A percentile compares a stretch with the other conserved stretches of the same genome.
Evolutionary conservation across 2,329 filamentous ascomycete species (phyloP).

Genomic region (Colletotrichum somersetense): DNA sequence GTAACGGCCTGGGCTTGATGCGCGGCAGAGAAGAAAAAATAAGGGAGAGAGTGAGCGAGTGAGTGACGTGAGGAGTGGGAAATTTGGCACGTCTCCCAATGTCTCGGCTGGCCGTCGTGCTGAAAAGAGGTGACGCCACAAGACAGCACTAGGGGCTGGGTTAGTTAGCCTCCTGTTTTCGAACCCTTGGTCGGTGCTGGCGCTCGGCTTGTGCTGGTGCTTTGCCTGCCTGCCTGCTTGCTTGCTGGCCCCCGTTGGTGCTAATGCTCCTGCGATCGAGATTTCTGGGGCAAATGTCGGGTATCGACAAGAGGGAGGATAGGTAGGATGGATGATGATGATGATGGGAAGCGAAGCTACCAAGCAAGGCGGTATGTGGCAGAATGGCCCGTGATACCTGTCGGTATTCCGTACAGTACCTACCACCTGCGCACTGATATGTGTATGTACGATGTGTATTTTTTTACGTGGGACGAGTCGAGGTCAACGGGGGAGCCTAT

Average conservation of each 20-base stretch:
- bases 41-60: slow-evolving; percentile 5
- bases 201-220: neutral
- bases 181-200: neutral
- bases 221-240: neutral
- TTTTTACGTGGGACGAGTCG: neutral
- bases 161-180: slow-evolving; percentile 32
- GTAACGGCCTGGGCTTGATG: slow-evolving; percentile 9
- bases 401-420: neutral
- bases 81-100: slow-evolving; percentile 39
- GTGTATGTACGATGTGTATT: too few species aligned
- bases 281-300: neutral
- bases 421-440: too few species aligned
- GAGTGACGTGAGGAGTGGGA: slow-evolving; percentile 36
- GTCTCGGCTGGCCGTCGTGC: slow-evolving; percentile 32
- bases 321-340: too few species aligned
- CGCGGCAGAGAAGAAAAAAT: slow-evolving; percentile 7
- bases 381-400: neutral
- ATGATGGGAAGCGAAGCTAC: too few species aligned
- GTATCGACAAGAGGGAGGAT: slow-evolving; percentile 7
- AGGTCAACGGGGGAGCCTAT: neutral
- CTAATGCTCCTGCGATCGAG: slow-evolving; percentile 9
- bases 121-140: slow-evolving; percentile 40
- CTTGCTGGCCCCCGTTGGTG: neutral
- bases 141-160: slow-evolving; percentile 23
- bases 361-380: neutral